These are phyloP conservation scores for Camellia granthamiana DNA, from an alignment of 148 eudicot species.

Conservation along the genomic window DNA sequence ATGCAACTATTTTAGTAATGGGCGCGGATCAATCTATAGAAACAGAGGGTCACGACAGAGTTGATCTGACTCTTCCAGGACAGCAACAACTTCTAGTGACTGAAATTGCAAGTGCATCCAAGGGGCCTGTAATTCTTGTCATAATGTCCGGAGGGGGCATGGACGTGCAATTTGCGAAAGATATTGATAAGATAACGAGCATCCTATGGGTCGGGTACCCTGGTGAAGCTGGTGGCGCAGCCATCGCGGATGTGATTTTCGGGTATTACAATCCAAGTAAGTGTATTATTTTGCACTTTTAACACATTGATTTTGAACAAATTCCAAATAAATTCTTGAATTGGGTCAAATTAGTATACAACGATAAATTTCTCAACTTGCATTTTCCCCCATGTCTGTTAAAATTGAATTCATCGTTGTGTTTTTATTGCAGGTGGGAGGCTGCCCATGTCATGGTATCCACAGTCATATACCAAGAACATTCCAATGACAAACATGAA, in stretches of 20 bases:
- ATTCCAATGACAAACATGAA: conserved; percentile 73
- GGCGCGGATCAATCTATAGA: conserved; percentile 57
- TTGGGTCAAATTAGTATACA: too few relatives aligned
- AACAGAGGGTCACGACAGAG: conserved; percentile 46
- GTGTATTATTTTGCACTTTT: background rate
- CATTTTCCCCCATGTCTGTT: background rate
- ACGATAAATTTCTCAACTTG: too few relatives aligned
- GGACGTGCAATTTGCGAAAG: conserved; percentile 42
- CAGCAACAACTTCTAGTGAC: conserved; percentile 42
- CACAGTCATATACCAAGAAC: conserved; percentile 51
- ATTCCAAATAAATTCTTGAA: too few relatives aligned
- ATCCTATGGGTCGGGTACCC: conserved; percentile 73
- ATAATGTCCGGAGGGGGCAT: conserved; percentile 55
- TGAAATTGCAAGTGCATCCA: conserved; percentile 37
- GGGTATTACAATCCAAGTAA: conserved; percentile 64
- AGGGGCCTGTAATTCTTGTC: conserved; percentile 53
- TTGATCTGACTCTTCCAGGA: conserved; percentile 45
- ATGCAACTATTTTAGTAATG: conserved; percentile 50
- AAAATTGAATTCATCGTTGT: too few relatives aligned
- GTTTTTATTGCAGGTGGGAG: conserved; percentile 48
- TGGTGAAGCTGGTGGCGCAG: conserved; percentile 61
- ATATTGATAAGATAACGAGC: conserved; percentile 44
- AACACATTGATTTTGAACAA: background rate
- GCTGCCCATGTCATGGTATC: conserved; percentile 72
- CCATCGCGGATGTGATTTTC: conserved; percentile 51